Evolutionary conservation across 2,329 filamentous ascomycete species (phyloP).

Genomic region (Trichoderma brevicompactum): DNA sequence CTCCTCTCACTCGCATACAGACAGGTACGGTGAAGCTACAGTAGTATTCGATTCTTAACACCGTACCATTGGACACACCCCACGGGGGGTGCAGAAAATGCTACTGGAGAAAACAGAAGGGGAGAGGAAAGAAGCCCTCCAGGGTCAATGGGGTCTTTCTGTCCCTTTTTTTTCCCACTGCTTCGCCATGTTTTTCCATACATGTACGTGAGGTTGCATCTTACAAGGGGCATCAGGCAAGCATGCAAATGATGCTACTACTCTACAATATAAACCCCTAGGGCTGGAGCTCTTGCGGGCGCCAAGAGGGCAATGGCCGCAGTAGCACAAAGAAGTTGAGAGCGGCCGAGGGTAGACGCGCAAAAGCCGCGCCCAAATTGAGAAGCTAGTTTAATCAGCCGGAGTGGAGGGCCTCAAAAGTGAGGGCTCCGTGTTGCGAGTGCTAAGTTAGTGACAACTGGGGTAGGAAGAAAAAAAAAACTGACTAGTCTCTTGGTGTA

Average conservation of each 20-base stretch:
- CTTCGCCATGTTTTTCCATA: background rate
- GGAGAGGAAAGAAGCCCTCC: too few relatives aligned
- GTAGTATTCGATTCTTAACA: background rate
- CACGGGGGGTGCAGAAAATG: background rate
- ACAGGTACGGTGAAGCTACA: background rate
- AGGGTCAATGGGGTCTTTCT: background rate
- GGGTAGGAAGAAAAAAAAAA: background rate
- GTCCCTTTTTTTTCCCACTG: background rate
- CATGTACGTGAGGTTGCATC: background rate
- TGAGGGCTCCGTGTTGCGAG: slow-evolving; percentile 2
- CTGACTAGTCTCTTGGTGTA: background rate
- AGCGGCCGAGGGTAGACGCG: background rate
- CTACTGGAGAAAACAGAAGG: too few relatives aligned
- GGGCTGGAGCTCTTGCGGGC: background rate
- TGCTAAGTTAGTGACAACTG: background rate
- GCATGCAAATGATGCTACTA: slow-evolving; percentile 1
- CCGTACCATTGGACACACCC: background rate
- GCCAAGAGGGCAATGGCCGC: background rate
- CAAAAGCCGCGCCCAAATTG: background rate
- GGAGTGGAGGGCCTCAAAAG: slow-evolving; percentile 20
- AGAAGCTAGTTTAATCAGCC: background rate
- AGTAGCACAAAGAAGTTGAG: background rate
- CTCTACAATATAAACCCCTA: background rate
- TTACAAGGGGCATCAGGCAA: background rate
- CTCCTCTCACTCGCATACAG: slow-evolving; percentile 19